Base-by-base conservation (phyloP, 176 grass and related monocot genomes). In the Raddia distichophylla region DNA sequence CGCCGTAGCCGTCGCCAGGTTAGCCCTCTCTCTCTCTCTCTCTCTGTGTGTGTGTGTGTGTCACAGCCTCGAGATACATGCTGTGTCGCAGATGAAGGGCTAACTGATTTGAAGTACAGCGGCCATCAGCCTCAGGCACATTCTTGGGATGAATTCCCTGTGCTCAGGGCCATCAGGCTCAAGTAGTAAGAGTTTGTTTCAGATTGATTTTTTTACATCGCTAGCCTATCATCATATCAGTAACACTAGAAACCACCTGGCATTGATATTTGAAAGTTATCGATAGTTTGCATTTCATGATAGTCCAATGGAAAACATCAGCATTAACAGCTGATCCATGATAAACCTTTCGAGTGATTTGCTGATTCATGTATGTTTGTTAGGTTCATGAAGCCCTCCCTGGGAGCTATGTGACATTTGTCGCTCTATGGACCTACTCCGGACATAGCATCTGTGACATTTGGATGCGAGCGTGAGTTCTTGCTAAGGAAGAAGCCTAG, bases 111-210 rank as follows among this genome's bases (percentile, higher is more conserved):
- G 82, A 86, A 69, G 68, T 91, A 99, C 50, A 99, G 96, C 19
- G 96, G 93, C 4, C 83, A 93, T 72, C 91, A 90, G 47, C 87
- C 91, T 55, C 32, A 80, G 27, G 67, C 85, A 5, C 74, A 99
- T 80, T 90, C 93, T 78, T 95, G 96, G 93, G 82, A 99, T 80
- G 96, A 93, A 64, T 99, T 93, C 74, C 91, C 91, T 22, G 60
- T 88, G 54, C 89, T 99, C 44, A 99, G 91, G 78, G 89, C 93
- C 48, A 90, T 98, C 43, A 53, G 95, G 78, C 86, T n/a, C n/a
- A 90, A 63, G 69, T 20, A 16, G 91, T 98, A 86, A 79, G 88
- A 14, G 5, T 1, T n/a, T 66, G 3, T 12, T 12, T 32, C 55
- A 75, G 16, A 18, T 1, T 76, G 45, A 22, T 53, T 48, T 0